phyloP scores from a whole-genome alignment of 208 protist genomes.

The Strigomonas galati region DNA sequence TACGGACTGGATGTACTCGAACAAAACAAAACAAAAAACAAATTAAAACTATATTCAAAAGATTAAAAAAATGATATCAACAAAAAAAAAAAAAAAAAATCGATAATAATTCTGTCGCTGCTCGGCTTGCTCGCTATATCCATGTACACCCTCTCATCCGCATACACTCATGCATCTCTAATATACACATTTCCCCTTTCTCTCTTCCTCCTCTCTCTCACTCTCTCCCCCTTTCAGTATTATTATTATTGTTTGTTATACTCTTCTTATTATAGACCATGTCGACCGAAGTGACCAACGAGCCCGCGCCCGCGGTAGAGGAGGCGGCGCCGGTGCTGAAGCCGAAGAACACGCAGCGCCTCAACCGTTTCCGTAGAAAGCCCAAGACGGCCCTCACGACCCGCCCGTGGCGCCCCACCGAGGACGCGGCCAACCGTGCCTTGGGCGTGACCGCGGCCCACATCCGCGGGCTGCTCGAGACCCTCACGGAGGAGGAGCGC shows the following conservation, averaged over 20 bases:
- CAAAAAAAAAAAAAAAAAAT: neutral
- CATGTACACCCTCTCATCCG: neutral
- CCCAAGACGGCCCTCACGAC: slow-evolving; percentile 48
- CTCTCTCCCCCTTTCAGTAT: too few relatives aligned
- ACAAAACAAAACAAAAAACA: neutral
- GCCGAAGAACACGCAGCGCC: slow-evolving; percentile 77
- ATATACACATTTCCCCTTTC: neutral
- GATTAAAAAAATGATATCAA: neutral
- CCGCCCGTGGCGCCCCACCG: slow-evolving; percentile 46
- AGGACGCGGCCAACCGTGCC: slow-evolving; percentile 8
- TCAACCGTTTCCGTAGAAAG: slow-evolving; percentile 85
- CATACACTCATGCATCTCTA: neutral
- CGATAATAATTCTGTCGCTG: neutral
- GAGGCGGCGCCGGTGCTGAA: slow-evolving; percentile 19
- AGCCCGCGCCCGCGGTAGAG: slow-evolving; percentile 9
- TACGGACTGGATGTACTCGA: too few relatives aligned
- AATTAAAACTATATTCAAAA: neutral
- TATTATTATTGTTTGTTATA: neutral
- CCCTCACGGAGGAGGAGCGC: slow-evolving; percentile 58
- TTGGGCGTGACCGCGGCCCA: slow-evolving; percentile 36
- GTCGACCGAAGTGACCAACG: neutral
- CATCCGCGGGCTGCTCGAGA: slow-evolving; percentile 36
- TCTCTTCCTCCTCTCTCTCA: too few relatives aligned
- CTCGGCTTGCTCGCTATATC: neutral
- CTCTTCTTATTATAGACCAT: neutral